These are phyloP conservation scores for Lachnellula arida DNA, from an alignment of 2,329 filamentous ascomycete genomes.

Conservation along the genomic window DNA sequence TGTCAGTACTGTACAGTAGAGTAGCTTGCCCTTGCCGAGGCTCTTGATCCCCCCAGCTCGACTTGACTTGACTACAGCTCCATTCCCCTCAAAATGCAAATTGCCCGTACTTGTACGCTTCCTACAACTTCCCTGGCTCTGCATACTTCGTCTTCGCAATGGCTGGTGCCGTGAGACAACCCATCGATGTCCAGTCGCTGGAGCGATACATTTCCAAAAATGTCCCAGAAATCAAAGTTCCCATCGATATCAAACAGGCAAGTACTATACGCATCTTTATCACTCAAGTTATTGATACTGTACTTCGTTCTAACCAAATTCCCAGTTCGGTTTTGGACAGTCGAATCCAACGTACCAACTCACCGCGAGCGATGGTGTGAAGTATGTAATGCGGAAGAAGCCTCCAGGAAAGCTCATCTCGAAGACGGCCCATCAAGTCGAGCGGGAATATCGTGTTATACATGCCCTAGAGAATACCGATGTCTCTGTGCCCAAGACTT, in stretches of 20 bases:
- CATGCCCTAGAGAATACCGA: constrained; percentile 73
- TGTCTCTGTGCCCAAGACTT: constrained; percentile 79
- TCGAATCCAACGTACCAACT: constrained; percentile 96
- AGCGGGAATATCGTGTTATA: constrained; percentile 90
- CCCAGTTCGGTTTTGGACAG: constrained; percentile 91
- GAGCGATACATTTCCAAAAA: constrained; percentile 72
- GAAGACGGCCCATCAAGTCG: constrained; percentile 91
- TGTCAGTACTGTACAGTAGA: no score
- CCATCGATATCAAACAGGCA: constrained; percentile 86
- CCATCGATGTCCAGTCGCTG: constrained; percentile 76
- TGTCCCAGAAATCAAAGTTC: constrained; percentile 79
- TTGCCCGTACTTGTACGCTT: background rate
- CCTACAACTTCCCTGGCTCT: background rate
- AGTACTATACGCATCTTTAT: background rate
- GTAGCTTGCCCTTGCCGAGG: background rate
- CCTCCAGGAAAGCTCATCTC: constrained; percentile 91
- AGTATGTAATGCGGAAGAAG: constrained; percentile 94
- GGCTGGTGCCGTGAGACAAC: constrained; percentile 86
- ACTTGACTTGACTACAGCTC: background rate
- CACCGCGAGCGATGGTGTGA: constrained; percentile 62
- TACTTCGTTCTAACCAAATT: constrained; percentile 1
- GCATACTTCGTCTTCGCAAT: constrained; percentile 40
- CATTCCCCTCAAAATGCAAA: constrained; percentile 8
- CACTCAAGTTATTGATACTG: background rate
- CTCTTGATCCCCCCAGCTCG: background rate